Percentiles rank a stretch among this genome's conserved stretches.
These are phyloP conservation scores for Pichia gijzeniarum DNA, from an alignment of 805 yeast species.

Conservation along the genomic window DNA sequence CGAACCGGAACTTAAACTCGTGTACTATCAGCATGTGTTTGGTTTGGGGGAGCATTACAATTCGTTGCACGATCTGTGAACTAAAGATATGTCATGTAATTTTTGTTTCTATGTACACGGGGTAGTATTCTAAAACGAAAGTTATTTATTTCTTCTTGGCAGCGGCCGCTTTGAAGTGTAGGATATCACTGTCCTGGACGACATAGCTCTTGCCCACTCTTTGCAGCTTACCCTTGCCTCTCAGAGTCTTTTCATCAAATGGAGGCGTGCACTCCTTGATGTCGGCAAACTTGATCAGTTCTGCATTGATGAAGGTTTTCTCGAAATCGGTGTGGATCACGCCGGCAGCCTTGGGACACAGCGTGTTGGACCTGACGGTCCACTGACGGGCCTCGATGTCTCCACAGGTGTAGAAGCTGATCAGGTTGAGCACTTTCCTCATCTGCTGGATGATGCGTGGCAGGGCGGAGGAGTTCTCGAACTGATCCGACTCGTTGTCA, in stretches of 20 bases:
- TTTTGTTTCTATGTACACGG: too few relatives aligned
- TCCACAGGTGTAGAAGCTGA: slow-evolving; percentile 94
- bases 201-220: slow-evolving; percentile 93
- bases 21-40: slow-evolving; percentile 76
- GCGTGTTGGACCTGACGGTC: slow-evolving; percentile 88
- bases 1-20: slow-evolving; percentile 56
- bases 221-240: slow-evolving; percentile 81
- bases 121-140: neutral
- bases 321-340: slow-evolving; percentile 94
- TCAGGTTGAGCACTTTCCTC: slow-evolving; percentile 81
- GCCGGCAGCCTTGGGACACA: slow-evolving; percentile 99
- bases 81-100: too few relatives aligned
- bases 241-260: slow-evolving; percentile 71
- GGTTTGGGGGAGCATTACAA: slow-evolving; percentile 96
- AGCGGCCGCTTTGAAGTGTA: slow-evolving; percentile 87
- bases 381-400: slow-evolving; percentile 96
- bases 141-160: slow-evolving; percentile 15
- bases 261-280: slow-evolving; percentile 55
- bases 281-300: slow-evolving; percentile 82
- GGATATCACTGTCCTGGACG: slow-evolving; percentile 91
- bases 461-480: slow-evolving; percentile 63
- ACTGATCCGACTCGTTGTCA: slow-evolving; percentile 2
- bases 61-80: slow-evolving; percentile 40
- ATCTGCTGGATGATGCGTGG: slow-evolving; percentile 81
- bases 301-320: slow-evolving; percentile 91